Evolutionary conservation across 176 grass and related monocot species (phyloP).

Genomic region (Oryza meyeriana): DNA sequence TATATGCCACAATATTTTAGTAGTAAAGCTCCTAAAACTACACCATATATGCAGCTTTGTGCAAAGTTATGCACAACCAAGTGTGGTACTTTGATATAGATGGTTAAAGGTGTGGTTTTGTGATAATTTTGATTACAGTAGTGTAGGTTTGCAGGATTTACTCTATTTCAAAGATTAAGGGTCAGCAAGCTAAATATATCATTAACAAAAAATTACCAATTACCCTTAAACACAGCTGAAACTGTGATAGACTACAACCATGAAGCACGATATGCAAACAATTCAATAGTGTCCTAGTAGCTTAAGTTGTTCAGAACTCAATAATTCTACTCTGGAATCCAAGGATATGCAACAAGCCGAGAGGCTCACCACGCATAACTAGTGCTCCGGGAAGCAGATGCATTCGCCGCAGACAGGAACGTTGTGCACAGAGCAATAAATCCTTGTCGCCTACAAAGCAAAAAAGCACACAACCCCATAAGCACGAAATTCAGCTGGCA

Average conservation of each 20-base stretch:
- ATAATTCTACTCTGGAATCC: not conserved
- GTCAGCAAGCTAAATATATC: not conserved
- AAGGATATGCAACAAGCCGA: not conserved
- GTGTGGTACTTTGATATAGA: too few species aligned
- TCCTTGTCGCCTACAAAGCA: constrained; percentile 79
- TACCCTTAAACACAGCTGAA: not conserved
- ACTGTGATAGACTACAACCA: constrained; percentile 1
- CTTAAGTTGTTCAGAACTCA: not conserved
- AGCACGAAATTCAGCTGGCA: constrained; percentile 12
- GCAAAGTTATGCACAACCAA: too few species aligned
- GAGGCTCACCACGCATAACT: constrained; percentile 85
- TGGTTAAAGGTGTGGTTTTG: too few species aligned
- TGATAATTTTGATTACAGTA: too few species aligned
- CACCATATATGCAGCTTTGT: too few species aligned
- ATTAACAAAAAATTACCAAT: constrained; percentile 12
- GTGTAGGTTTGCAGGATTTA: not conserved
- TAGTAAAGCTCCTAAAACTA: too few species aligned
- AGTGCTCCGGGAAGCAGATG: constrained; percentile 92
- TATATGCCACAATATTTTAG: too few species aligned
- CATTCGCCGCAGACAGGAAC: constrained; percentile 93
- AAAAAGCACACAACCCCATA: constrained; percentile 18
- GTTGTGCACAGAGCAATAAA: constrained; percentile 98
- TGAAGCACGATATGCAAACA: not conserved
- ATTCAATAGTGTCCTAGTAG: not conserved
- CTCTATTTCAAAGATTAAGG: not conserved